phyloP scores from a whole-genome alignment of 306 rosid genomes.

The Vicia faba region DNA sequence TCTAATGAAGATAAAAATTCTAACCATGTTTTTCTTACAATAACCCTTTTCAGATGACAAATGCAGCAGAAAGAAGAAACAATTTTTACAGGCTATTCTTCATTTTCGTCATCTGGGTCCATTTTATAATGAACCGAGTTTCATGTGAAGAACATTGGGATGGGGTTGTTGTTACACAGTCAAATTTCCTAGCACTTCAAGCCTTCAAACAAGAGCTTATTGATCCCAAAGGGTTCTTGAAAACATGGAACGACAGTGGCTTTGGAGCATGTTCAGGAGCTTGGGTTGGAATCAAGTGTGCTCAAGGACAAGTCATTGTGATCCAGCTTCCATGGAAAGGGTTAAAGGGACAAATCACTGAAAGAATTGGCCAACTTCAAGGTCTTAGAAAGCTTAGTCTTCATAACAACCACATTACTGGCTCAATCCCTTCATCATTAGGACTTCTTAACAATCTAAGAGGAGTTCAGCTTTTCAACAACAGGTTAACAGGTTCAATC shows the following conservation, averaged over 20 bases:
- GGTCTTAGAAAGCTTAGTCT: conserved; percentile 85
- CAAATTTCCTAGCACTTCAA: conserved; percentile 75
- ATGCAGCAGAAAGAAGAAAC: conserved; percentile 27
- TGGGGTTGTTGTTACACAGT: conserved; percentile 76
- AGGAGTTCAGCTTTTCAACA: conserved; percentile 87
- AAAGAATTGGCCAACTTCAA: conserved; percentile 71
- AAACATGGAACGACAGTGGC: conserved; percentile 86
- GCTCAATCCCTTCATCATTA: conserved; percentile 72
- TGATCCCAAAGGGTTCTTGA: conserved; percentile 79
- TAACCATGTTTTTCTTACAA: conserved; percentile 16
- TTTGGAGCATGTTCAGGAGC: conserved; percentile 89
- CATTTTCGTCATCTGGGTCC: conserved; percentile 13
- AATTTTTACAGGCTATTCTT: conserved; percentile 17
- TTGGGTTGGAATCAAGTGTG: conserved; percentile 91
- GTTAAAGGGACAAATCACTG: conserved; percentile 64
- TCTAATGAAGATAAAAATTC: conserved; percentile 35
- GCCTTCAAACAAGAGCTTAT: conserved; percentile 78
- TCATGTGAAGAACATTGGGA: conserved; percentile 65
- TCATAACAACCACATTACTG: conserved; percentile 72
- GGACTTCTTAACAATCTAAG: conserved; percentile 76
- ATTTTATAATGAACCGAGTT: conserved; percentile 36
- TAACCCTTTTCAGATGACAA: conserved; percentile 38
- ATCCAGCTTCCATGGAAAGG: conserved; percentile 93
- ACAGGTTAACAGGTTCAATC: conserved; percentile 65
- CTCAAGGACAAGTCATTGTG: conserved; percentile 89